phyloP scores from a whole-genome alignment of 805 yeast species.

The Wickerhamomyces kurtzmanii region DNA sequence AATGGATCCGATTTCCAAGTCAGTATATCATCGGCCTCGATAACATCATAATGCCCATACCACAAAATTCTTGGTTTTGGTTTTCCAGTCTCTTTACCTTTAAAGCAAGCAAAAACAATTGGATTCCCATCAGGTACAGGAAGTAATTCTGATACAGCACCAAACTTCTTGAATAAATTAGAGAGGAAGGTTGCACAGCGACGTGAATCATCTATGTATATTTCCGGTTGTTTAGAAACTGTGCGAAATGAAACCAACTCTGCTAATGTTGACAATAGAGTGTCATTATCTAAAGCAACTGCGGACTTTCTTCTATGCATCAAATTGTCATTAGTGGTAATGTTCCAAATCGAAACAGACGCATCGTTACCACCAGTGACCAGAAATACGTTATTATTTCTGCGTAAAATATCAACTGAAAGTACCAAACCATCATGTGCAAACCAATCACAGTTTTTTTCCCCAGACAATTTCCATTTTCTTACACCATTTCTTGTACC shows the following conservation, averaged over 20 bases:
- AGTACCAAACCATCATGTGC: slow-evolving; percentile 49
- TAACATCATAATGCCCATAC: slow-evolving; percentile 96
- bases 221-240: slow-evolving; percentile 64
- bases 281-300: slow-evolving; percentile 39
- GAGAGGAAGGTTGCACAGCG: slow-evolving; percentile 75
- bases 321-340: slow-evolving; percentile 13
- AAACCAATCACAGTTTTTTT: slow-evolving; percentile 34
- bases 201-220: slow-evolving; percentile 68
- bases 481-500: slow-evolving; percentile 39
- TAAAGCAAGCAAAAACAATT: slow-evolving; percentile 67
- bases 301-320: slow-evolving; percentile 7
- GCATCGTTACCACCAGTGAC: slow-evolving; percentile 66
- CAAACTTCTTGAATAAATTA: slow-evolving; percentile 52
- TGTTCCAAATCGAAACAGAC: slow-evolving; percentile 66
- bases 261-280: slow-evolving; percentile 51
- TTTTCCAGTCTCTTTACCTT: slow-evolving; percentile 24
- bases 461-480: slow-evolving; percentile 40
- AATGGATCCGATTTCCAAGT: slow-evolving; percentile 81
- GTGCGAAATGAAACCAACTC: slow-evolving; percentile 63
- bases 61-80: slow-evolving; percentile 49
- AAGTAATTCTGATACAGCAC: slow-evolving; percentile 60
- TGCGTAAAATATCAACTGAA: slow-evolving; percentile 39
- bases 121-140: slow-evolving; percentile 81
- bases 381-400: slow-evolving; percentile 31
- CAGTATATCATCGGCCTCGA: slow-evolving; percentile 54